Evolutionary conservation across 768 basidiomycete genomes (phyloP).

Genomic region (Mycena galopus): DNA sequence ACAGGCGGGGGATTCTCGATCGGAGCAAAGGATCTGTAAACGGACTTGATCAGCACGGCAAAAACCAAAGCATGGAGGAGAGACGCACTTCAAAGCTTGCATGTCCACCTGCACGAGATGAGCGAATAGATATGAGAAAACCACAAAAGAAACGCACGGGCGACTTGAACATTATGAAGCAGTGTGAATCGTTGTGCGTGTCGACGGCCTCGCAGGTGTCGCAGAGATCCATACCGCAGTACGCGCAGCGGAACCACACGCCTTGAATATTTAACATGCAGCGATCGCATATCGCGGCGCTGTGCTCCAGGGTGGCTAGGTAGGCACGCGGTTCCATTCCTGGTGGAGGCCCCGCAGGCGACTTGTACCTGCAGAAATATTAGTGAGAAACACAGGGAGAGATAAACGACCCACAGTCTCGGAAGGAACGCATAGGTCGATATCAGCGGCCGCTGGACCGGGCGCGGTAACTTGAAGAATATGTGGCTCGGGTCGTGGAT

Average conservation of each 20-base stretch:
- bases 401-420: conserved; percentile 63
- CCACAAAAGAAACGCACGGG: conserved; percentile 58
- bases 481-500: conserved; percentile 88
- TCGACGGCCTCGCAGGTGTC: conserved; percentile 84
- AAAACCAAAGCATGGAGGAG: background rate
- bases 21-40: conserved; percentile 64
- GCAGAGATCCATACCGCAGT: conserved; percentile 91
- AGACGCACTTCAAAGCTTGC: conserved; percentile 73
- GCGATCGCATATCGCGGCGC: conserved; percentile 84
- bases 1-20: conserved; percentile 74
- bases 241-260: conserved; percentile 91
- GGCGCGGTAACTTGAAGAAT: conserved; percentile 90
- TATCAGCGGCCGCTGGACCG: conserved; percentile 70
- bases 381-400: no score
- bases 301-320: conserved; percentile 70
- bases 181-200: conserved; percentile 84
- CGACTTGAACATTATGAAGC: conserved; percentile 92
- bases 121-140: conserved; percentile 13
- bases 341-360: conserved; percentile 69
- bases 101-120: conserved; percentile 73
- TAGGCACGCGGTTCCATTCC: conserved; percentile 64
- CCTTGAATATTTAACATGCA: conserved; percentile 89
- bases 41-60: conserved; percentile 27
- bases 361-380: conserved; percentile 67
- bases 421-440: conserved; percentile 76